phyloP scores from a whole-genome alignment of 345 rosid genomes.

The Psidium guajava region DNA sequence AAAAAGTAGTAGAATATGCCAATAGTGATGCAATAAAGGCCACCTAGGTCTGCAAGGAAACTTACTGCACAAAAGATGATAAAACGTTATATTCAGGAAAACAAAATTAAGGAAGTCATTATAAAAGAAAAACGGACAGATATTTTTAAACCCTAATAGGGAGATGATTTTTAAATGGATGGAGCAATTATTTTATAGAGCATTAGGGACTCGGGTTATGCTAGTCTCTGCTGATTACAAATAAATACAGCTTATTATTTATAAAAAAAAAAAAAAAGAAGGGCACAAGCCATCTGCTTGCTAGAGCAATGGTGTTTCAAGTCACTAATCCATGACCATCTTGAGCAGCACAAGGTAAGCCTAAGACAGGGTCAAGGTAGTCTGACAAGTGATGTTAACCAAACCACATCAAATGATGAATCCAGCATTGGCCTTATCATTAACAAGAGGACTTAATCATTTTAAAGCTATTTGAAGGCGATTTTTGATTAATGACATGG shows the following conservation, averaged over 20 bases:
- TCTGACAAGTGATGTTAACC: neutral
- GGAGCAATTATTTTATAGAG: neutral
- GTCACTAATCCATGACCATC: neutral
- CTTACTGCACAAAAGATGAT: slow-evolving; percentile 51
- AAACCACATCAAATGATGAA: neutral
- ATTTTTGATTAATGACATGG: neutral
- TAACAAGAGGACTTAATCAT: neutral
- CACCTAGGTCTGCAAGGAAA: slow-evolving; percentile 99
- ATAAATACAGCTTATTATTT: neutral
- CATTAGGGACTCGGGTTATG: neutral
- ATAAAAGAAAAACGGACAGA: neutral
- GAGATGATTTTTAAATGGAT: neutral
- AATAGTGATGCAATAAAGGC: slow-evolving; percentile 88
- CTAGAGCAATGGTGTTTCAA: neutral
- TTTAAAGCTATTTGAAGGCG: neutral
- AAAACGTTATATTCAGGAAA: neutral
- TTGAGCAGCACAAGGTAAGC: neutral
- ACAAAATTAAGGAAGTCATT: neutral
- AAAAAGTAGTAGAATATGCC: slow-evolving; percentile 82
- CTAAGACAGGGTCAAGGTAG: neutral
- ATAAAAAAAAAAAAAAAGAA: neutral
- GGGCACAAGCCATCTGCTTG: neutral
- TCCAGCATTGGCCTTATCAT: neutral
- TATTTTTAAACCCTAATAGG: neutral
- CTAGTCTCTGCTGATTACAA: neutral